Evolutionary conservation across 1,284 basidiomycete species (phyloP).

Genomic region (Leccinum angustisporum): DNA sequence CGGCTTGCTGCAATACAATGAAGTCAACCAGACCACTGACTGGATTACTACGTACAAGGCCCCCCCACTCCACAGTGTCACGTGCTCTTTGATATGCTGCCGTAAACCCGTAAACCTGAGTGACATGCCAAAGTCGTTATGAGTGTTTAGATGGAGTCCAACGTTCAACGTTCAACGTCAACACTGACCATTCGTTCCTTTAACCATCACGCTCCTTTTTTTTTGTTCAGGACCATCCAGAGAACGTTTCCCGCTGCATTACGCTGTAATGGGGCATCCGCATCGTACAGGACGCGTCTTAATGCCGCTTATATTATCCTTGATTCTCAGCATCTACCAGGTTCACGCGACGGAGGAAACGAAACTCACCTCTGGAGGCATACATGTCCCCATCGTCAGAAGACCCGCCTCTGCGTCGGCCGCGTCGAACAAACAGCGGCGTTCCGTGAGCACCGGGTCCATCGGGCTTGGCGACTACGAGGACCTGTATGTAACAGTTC

Average conservation of each 20-base stretch:
- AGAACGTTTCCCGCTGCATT: slow-evolving; percentile 1
- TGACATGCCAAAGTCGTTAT: background rate
- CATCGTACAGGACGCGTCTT: slow-evolving; percentile 8
- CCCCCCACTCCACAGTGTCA: background rate
- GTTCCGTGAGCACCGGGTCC: slow-evolving; percentile 21
- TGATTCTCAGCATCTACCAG: slow-evolving; percentile 5
- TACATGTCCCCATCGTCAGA: slow-evolving; percentile 29
- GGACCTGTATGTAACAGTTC: slow-evolving; percentile 43
- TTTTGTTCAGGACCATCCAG: background rate
- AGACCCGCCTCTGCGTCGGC: background rate
- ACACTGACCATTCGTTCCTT: slow-evolving; percentile 1
- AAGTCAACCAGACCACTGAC: background rate
- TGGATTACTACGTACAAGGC: background rate
- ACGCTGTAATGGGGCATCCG: slow-evolving; percentile 12
- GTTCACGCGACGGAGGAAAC: slow-evolving; percentile 1
- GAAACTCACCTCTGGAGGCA: slow-evolving; percentile 14
- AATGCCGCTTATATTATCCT: slow-evolving; percentile 3
- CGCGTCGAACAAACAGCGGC: slow-evolving; percentile 6
- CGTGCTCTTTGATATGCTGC: background rate
- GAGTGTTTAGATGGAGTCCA: background rate
- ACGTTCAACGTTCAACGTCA: background rate
- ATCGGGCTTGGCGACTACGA: slow-evolving; percentile 40
- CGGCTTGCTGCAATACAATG: background rate
- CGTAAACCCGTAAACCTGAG: background rate
- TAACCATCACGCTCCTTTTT: background rate